Evolutionary conservation across 768 basidiomycete genomes (phyloP).

Genomic region (Amanita phalloides): DNA sequence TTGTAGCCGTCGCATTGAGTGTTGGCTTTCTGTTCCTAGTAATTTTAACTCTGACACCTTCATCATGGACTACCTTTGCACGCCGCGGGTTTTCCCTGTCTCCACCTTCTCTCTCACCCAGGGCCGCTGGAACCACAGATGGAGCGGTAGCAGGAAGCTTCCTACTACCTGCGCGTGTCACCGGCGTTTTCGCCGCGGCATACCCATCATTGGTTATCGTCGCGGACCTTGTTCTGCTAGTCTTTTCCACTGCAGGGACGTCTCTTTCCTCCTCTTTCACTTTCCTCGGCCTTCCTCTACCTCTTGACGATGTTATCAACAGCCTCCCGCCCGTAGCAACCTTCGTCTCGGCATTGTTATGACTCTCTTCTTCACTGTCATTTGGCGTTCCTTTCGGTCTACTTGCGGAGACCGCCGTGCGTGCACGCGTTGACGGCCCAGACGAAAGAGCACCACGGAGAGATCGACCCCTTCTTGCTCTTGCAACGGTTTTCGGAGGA

Average conservation of each 20-base stretch:
- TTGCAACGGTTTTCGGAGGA: background rate
- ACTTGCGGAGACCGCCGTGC: background rate
- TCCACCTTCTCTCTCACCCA: background rate
- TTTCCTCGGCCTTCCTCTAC: conserved; percentile 1
- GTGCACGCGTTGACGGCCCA: background rate
- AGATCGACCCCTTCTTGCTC: background rate
- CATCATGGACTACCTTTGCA: background rate
- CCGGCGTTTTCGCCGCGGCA: background rate
- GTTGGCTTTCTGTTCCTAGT: background rate
- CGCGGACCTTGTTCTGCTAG: background rate
- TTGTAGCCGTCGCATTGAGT: background rate
- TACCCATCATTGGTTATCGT: background rate
- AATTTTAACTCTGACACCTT: conserved; percentile 1
- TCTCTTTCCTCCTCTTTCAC: conserved; percentile 3
- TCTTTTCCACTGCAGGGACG: background rate
- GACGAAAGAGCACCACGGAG: background rate
- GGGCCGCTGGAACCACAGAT: background rate
- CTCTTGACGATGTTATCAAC: background rate
- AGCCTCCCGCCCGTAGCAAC: background rate
- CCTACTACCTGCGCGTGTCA: background rate
- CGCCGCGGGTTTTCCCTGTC: background rate
- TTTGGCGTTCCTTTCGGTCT: background rate
- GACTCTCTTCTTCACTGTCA: background rate
- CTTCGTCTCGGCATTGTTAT: background rate
- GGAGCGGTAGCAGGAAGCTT: conserved; percentile 3